Base-by-base conservation (phyloP, 306 rosid species). In the Ormosia semicastrata region DNA sequence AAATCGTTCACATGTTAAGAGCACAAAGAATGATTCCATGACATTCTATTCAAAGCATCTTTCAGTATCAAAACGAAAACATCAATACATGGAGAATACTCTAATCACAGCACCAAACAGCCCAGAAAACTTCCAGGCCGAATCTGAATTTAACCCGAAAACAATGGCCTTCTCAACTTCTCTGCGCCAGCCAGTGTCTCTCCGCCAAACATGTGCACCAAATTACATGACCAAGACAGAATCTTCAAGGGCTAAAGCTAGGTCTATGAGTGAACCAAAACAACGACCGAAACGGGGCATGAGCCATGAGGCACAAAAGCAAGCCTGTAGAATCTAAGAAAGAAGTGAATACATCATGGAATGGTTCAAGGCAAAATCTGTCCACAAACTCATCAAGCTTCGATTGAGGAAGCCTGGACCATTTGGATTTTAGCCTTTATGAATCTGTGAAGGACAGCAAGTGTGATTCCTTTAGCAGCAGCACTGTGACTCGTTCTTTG, bases 251-350 rank as follows among this genome's bases (percentile, higher is more conserved):
- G 97, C 95, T 6, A 93, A 93, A 86, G 75, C 81, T 17, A 86
- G 98, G 81, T 91, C 95, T 36, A 89, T 87, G 73, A 95, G 98
- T 75, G 98, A 91, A 78, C 98, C 97, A 12, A 95, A 81, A 85
- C 94, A 91, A 77, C 76, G 98, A 58, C 97, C 98, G 2, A 81
- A 59, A 52, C 33, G 58, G 24, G 85, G 66, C 46, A 75, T 6
- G 59, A 85, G 52, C 24, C 24, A 24, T 24, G 24, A 24, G 24
- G 66, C 83, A 76, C 37, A 89, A 83, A 81, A 78, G 6, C 81
- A 89, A 86, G 86, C 82, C 76, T 17, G 75, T 53, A 43, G 90
- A 88, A 76, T 66, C 62, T 29, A 59, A 12, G 3, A 64, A 80
- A 32, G 79, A 72, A 37, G 76, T 47, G 50, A 36, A 2, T 15